These are phyloP conservation scores for Neckera pumila DNA, from an alignment of 225 moss, liverwort and hornwort species.

Conservation along the genomic window DNA sequence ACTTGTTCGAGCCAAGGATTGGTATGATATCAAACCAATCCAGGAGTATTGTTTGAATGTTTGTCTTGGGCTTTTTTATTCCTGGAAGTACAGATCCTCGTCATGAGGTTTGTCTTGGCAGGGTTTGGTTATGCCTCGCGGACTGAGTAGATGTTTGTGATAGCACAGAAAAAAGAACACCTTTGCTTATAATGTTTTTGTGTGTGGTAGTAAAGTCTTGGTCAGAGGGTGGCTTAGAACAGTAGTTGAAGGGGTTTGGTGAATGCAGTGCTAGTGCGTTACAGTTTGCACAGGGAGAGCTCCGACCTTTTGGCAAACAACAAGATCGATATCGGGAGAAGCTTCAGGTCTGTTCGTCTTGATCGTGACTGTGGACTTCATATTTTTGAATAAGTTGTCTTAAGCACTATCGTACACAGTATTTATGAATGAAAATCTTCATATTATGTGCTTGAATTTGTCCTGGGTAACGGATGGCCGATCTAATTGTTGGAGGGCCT, in stretches of 20 bases:
- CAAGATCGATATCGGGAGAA: conserved; percentile 53
- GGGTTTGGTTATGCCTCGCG: background rate
- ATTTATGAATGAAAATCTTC: background rate
- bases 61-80: background rate
- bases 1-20: conserved; percentile 84
- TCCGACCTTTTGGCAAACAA: conserved; percentile 63
- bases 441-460: background rate
- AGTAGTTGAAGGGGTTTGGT: background rate
- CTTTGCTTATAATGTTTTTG: background rate
- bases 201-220: background rate
- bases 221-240: background rate
- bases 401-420: background rate
- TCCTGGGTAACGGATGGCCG: background rate
- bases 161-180: background rate
- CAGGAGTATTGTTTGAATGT: background rate
- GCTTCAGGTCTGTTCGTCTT: conserved; percentile 38
- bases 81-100: background rate
- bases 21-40: conserved; percentile 21
- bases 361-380: background rate
- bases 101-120: background rate
- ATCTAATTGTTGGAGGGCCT: background rate
- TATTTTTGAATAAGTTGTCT: background rate
- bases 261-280: conserved; percentile 68
- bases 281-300: conserved; percentile 77
- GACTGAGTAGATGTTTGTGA: background rate